Evolutionary conservation across 306 rosid genomes (phyloP).

Genomic region (Corylus avellana): DNA sequence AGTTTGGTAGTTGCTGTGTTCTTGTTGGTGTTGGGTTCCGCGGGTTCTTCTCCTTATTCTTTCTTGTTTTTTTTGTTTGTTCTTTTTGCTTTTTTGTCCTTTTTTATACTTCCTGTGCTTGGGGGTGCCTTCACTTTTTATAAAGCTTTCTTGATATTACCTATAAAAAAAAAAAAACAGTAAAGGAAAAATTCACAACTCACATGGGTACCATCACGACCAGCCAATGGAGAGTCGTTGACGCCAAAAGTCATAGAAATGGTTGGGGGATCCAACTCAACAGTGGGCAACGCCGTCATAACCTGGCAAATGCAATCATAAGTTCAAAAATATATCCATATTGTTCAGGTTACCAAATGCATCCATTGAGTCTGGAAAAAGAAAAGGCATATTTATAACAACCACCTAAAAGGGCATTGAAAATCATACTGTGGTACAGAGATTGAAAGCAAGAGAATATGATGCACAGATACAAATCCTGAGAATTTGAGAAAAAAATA

Average conservation of each 20-base stretch:
- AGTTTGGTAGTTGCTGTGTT: too few relatives aligned
- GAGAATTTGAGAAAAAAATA: too few relatives aligned
- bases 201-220: constrained; percentile 97
- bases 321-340: neutral
- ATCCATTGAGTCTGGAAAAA: neutral
- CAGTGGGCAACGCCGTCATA: constrained; percentile 74
- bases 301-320: constrained; percentile 38
- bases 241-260: constrained; percentile 99
- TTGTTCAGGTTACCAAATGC: neutral
- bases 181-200: constrained; percentile 40
- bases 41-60: too few relatives aligned
- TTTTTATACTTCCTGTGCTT: too few relatives aligned
- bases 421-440: too few relatives aligned
- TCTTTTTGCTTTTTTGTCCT: too few relatives aligned
- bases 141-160: too few relatives aligned
- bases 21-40: too few relatives aligned
- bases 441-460: neutral
- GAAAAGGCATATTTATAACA: too few relatives aligned
- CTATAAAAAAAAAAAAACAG: neutral
- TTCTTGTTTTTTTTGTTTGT: too few relatives aligned
- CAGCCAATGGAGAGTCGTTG: constrained; percentile 96
- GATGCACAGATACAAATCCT: too few relatives aligned
- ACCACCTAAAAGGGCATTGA: neutral
- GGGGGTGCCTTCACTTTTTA: too few relatives aligned
- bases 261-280: constrained; percentile 97